Base-by-base conservation (phyloP, 495 filamentous ascomycete species). In the Aspergillus campestris region DNA sequence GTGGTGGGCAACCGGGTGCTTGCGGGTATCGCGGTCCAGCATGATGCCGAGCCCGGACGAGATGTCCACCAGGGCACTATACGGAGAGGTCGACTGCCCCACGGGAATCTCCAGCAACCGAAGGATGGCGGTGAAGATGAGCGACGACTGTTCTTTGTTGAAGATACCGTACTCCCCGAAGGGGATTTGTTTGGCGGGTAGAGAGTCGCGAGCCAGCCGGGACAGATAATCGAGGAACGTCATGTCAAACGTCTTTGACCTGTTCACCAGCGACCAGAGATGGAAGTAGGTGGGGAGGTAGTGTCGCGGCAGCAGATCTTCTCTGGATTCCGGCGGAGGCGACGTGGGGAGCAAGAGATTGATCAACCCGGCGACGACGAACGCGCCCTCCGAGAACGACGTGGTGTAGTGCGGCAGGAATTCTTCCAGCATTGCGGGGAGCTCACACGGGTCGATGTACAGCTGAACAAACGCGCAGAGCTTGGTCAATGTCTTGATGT, bases 341-440 rank as follows among this genome's bases (percentile, higher is more conserved):
- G 77, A 75, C 1, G 92, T 96, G 11, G 92, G 92, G 48, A 97
- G 75, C 40, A 99, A 65, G 42, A 91, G 66, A 56, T 95, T 96
- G 50, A 97, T 72, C 39, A 89, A 61, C 5, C 88, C 89, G 14
- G 83, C 77, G 1, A 95, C 90, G 43, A 94, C 85, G 58, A 87
- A 97, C 33, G 87, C 91, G 47, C 84, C 82, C 60, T 92, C 81
- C 11, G 89, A 78, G 60, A 90, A 90, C 0, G 91, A 95, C 12
- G 89, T 94, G 47, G 83, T 94, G 67, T 94, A 99, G 62, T 81
- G 94, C n/a, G 91, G 94, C 15, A 97, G 71, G 31, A 97, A 75
- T 61, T 99, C 94, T 40, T 95, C 83, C n/a, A 97, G 69, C 73
- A 99, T 94, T 8, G 76, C 82, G 31, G 84, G 80, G 27, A 91